phyloP scores from a whole-genome alignment of 805 yeast genomes.

The Kluyveromyces siamensis region DNA sequence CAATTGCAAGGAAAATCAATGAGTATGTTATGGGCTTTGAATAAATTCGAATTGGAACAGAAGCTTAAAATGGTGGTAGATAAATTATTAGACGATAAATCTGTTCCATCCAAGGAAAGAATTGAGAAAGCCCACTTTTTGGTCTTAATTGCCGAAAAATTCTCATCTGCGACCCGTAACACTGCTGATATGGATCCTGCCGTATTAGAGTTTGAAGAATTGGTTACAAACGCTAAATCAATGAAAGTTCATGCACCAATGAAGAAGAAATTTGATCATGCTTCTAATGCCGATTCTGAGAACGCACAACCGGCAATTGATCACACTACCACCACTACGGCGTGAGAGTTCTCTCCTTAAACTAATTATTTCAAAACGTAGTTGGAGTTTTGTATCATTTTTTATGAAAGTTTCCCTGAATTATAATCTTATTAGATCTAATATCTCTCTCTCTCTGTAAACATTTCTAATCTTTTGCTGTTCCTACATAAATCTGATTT shows the following conservation, averaged over 20 bases:
- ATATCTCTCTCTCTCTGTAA: neutral
- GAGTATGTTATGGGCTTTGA: conserved; percentile 93
- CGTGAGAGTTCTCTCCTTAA: neutral
- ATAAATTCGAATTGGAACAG: conserved; percentile 74
- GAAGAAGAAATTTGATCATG: neutral
- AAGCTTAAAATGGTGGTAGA: conserved; percentile 80
- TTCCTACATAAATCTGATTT: neutral
- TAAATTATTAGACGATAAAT: conserved; percentile 60
- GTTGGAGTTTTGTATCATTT: neutral
- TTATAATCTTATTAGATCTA: neutral
- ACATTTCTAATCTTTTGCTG: neutral
- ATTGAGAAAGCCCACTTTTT: conserved; percentile 73
- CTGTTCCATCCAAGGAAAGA: conserved; percentile 51
- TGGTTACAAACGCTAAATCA: conserved; percentile 44
- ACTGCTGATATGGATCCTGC: conserved; percentile 91
- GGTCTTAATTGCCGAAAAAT: conserved; percentile 58
- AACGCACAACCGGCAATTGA: neutral
- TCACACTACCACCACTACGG: neutral
- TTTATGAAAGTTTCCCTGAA: neutral
- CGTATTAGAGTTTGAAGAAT: conserved; percentile 69
- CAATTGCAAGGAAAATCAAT: conserved; percentile 79
- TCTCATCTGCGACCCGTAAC: conserved; percentile 59
- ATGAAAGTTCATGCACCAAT: conserved; percentile 1
- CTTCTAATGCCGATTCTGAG: neutral
- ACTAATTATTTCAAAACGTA: neutral